Percentiles rank a stretch among this genome's conserved stretches.
Conservation (phyloP, 306 rosid genomes). For the Hippophae rhamnoides region DNA sequence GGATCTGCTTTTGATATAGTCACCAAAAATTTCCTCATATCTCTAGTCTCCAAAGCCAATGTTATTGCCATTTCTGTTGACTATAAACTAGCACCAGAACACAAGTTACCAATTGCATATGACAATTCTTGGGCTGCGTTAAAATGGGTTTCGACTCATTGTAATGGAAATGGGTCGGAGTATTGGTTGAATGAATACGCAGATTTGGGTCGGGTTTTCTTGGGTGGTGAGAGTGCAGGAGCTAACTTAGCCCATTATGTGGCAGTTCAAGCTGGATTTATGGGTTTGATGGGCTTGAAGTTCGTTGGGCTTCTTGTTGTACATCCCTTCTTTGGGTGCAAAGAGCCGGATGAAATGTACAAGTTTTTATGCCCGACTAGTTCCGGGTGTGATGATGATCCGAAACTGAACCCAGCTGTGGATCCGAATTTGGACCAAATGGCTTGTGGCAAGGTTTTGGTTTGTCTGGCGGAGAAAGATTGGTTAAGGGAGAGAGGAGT, state of each 20-base stretch:
- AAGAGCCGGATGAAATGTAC: background rate
- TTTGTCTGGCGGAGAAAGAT: slow-evolving; percentile 26
- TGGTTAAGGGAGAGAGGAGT: slow-evolving; percentile 17
- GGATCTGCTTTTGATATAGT: slow-evolving; percentile 6
- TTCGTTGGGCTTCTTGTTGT: slow-evolving; percentile 11
- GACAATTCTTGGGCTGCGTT: slow-evolving; percentile 24
- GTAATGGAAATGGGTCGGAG: slow-evolving; percentile 6
- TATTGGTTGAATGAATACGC: slow-evolving; percentile 11
- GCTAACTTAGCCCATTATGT: slow-evolving; percentile 15
- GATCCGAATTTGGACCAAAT: slow-evolving; percentile 25
- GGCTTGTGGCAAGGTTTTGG: slow-evolving; percentile 13
- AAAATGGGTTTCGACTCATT: slow-evolving; percentile 19
- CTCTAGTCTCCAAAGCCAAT: slow-evolving; percentile 19
- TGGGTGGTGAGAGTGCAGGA: slow-evolving; percentile 22
- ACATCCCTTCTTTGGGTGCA: slow-evolving; percentile 21
- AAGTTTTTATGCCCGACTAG: background rate
- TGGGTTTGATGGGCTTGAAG: background rate
- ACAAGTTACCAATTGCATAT: slow-evolving; percentile 19
- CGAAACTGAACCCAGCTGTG: slow-evolving; percentile 16
- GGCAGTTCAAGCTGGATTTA: background rate
- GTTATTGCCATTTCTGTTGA: slow-evolving; percentile 16
- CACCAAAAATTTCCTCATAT: slow-evolving; percentile 11
- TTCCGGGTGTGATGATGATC: slow-evolving; percentile 21
- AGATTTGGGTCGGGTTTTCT: slow-evolving; percentile 6
- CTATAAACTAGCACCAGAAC: slow-evolving; percentile 22